A percentile compares a stretch with the other conserved stretches of the same genome.
These are phyloP conservation scores for Phellopilus nigrolimitatus DNA, from an alignment of 1,284 basidiomycete species.

Conservation along the genomic window DNA sequence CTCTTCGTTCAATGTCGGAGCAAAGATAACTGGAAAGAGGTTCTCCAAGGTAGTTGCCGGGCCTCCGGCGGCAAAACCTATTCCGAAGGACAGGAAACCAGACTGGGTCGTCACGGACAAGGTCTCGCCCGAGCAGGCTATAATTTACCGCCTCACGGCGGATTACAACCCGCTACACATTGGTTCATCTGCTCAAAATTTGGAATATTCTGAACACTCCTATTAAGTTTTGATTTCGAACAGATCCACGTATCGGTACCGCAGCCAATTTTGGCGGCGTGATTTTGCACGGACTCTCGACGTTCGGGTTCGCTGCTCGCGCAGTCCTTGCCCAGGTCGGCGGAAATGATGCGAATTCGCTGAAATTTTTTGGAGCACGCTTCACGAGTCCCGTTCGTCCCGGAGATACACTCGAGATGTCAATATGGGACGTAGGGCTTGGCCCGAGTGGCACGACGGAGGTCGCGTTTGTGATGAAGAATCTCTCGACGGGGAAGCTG, in stretches of 20 bases:
- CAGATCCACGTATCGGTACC: slow-evolving; percentile 69
- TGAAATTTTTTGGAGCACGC: slow-evolving; percentile 63
- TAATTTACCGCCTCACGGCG: slow-evolving; percentile 74
- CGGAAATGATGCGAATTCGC: slow-evolving; percentile 50
- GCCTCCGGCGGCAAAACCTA: slow-evolving; percentile 60
- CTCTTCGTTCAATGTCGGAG: slow-evolving; percentile 70
- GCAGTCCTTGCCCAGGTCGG: slow-evolving; percentile 61
- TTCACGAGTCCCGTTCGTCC: slow-evolving; percentile 81
- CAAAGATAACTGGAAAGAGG: slow-evolving; percentile 63
- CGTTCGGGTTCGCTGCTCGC: slow-evolving; percentile 74
- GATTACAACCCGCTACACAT: slow-evolving; percentile 86
- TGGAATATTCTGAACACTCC: background rate
- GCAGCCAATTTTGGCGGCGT: slow-evolving; percentile 72
- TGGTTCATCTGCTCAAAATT: slow-evolving; percentile 37
- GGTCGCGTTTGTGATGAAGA: slow-evolving; percentile 68
- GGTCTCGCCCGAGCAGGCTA: slow-evolving; percentile 71
- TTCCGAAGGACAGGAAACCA: slow-evolving; percentile 63
- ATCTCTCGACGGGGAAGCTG: slow-evolving; percentile 66
- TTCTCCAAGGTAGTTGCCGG: slow-evolving; percentile 67
- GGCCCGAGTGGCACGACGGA: slow-evolving; percentile 64
- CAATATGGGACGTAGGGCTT: slow-evolving; percentile 69
- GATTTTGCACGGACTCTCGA: slow-evolving; percentile 78
- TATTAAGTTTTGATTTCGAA: slow-evolving; percentile 8
- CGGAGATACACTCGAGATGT: slow-evolving; percentile 73
- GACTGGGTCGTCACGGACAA: slow-evolving; percentile 66